These are phyloP conservation scores for Zostera marina DNA, from an alignment of 116 monocot species.

Conservation along the genomic window DNA sequence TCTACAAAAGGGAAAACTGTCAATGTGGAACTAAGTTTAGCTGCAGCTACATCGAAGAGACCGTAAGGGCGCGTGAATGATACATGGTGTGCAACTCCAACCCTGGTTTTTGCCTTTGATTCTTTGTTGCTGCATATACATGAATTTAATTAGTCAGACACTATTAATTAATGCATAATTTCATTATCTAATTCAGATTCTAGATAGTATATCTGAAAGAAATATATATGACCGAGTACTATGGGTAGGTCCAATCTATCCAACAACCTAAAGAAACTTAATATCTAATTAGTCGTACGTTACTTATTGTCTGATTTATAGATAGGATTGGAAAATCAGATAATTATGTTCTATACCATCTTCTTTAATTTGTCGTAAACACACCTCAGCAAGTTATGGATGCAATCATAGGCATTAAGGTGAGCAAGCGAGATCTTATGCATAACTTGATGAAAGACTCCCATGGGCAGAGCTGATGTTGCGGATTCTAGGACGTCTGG, in stretches of 20 bases:
- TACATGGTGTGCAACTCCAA: conserved; percentile 79
- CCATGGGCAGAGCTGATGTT: conserved; percentile 77
- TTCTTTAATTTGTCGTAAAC: no score
- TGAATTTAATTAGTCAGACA: no score
- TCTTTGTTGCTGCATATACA: not conserved
- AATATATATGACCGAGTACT: no score
- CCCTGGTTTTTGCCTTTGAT: conserved; percentile 19
- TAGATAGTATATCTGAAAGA: no score
- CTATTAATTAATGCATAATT: no score
- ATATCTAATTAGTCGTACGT: no score
- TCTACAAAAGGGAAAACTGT: conserved; percentile 75
- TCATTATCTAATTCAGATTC: no score
- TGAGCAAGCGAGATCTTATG: conserved; percentile 71
- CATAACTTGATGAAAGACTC: conserved; percentile 66
- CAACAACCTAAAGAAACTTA: no score
- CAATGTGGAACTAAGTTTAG: conserved; percentile 50
- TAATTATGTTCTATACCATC: no score
- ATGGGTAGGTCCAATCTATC: no score
- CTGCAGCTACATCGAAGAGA: conserved; percentile 76
- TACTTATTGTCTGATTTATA: no score
- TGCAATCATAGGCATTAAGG: conserved; percentile 69
- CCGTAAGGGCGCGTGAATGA: conserved; percentile 89
- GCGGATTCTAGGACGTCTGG: conserved; percentile 82
- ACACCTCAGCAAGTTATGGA: conserved; percentile 21
- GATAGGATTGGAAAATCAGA: no score